Percentiles rank a stretch among this genome's conserved stretches.
Conservation (phyloP, 345 rosid genomes). For the Psidium guajava region DNA sequence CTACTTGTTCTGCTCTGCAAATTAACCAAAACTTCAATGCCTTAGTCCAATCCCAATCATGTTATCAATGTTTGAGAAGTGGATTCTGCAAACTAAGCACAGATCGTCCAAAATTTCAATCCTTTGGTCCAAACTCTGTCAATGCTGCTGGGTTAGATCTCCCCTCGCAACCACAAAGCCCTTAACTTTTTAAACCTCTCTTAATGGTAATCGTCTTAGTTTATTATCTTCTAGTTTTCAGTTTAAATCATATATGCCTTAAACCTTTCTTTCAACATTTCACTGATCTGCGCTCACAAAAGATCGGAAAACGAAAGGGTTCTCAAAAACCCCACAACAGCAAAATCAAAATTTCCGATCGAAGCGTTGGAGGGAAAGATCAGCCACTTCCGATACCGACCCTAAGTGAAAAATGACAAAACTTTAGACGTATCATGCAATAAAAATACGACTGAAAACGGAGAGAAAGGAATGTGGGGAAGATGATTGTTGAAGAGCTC, state of each 20-base stretch:
- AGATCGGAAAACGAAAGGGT: background rate
- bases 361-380: background rate
- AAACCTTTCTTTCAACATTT: background rate
- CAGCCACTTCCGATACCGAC: background rate
- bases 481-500: constrained; percentile 5
- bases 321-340: background rate
- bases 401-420: background rate
- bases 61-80: background rate
- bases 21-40: background rate
- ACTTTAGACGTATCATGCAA: background rate
- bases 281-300: background rate
- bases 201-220: background rate
- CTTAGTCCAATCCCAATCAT: background rate
- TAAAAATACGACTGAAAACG: background rate
- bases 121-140: too few species aligned
- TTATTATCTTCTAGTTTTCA: background rate
- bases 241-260: background rate
- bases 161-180: background rate
- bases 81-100: background rate
- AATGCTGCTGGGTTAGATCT: background rate
- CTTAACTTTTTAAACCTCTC: background rate
- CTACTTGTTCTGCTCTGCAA: background rate
- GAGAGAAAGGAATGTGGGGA: background rate
- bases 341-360: background rate
- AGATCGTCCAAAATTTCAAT: background rate